Base-by-base conservation (phyloP, 768 basidiomycete genomes). In the Lactifluus volemus region DNA sequence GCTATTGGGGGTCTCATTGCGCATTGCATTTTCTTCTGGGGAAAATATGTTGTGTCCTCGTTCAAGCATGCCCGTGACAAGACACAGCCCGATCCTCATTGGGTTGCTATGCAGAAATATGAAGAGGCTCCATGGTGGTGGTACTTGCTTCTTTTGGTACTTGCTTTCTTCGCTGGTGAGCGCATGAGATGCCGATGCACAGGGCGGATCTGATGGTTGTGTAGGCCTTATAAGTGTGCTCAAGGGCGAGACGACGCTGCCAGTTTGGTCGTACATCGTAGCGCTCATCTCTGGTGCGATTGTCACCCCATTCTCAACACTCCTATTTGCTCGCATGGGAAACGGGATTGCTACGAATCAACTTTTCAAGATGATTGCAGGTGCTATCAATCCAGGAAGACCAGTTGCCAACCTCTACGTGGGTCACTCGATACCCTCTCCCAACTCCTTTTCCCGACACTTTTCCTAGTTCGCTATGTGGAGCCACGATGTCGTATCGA, bases 361-460 rank as follows among this genome's bases (percentile, higher is more conserved):
- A 66, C 67, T 85, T 58, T 82, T 84, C 79, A 83, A 83, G 71
- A 84, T 85, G 83, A 77, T 83, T 17, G 83, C 80, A 10, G 81
- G 81, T 14, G 79, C 77, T 2, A 72, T 84, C 9, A 81, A 82
- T 66, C 82, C 84, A 7, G 85, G 85, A 47, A 77, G 79, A 49
- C 84, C 85, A 0, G 81, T 86, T 5, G 85, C 84, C 1, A 88
- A 87, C 69, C 80, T 87, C 60, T 86, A 86, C 67, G 82, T 85
- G 50, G 52, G 29, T 44, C 25, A 11, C 12, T 25, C 2, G 5
- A 12, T 49, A 12, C 47, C 42, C 8, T 25, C 39, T 21, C 14
- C 49, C 44, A 0, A 6, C 21, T 11, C 1, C n/a, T 29, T 45
- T 21, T 47, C 5, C 36, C 44, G 6, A 49, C 36, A 48, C 5